Percentiles rank a stretch among this genome's conserved stretches.
phyloP scores from a whole-genome alignment of 768 basidiomycete genomes.

The Kwoniella europaea region DNA sequence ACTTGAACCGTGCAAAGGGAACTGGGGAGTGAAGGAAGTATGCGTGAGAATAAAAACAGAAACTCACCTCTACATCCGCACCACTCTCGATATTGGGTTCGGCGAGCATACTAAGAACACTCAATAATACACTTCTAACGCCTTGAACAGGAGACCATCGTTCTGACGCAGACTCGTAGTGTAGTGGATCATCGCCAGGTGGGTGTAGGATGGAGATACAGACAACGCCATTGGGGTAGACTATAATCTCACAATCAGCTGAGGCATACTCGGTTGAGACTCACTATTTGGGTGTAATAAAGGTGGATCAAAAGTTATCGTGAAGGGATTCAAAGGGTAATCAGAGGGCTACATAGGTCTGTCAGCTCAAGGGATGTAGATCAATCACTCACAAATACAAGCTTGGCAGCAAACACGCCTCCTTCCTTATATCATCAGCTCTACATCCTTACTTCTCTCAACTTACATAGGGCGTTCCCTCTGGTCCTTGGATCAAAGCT shows the following conservation, averaged over 20 bases:
- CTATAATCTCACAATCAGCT: constrained; percentile 60
- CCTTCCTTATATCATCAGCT: constrained; percentile 70
- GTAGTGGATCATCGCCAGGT: constrained; percentile 67
- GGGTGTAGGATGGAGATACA: constrained; percentile 97
- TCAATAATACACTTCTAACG: constrained; percentile 93
- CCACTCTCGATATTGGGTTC: constrained; percentile 98
- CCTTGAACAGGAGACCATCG: constrained; percentile 99
- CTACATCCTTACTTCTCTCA: background rate
- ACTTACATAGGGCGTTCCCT: constrained; percentile 90
- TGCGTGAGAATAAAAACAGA: background rate
- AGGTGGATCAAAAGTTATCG: constrained; percentile 98
- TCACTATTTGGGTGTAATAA: constrained; percentile 96
- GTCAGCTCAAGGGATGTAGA: background rate
- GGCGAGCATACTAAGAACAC: constrained; percentile 97
- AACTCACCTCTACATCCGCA: constrained; percentile 73
- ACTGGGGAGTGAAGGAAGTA: background rate
- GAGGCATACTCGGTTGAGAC: constrained; percentile 49
- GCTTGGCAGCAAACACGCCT: constrained; percentile 87
- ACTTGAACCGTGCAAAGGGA: background rate
- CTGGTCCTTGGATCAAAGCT: constrained; percentile 88
- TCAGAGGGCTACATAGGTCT: constrained; percentile 70
- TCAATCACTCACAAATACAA: constrained; percentile 77
- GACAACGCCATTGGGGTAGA: constrained; percentile 93
- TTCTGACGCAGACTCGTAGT: constrained; percentile 94
- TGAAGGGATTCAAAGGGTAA: constrained; percentile 97